These are phyloP conservation scores for Geranium brycei DNA, from an alignment of 345 rosid species.

Conservation along the genomic window DNA sequence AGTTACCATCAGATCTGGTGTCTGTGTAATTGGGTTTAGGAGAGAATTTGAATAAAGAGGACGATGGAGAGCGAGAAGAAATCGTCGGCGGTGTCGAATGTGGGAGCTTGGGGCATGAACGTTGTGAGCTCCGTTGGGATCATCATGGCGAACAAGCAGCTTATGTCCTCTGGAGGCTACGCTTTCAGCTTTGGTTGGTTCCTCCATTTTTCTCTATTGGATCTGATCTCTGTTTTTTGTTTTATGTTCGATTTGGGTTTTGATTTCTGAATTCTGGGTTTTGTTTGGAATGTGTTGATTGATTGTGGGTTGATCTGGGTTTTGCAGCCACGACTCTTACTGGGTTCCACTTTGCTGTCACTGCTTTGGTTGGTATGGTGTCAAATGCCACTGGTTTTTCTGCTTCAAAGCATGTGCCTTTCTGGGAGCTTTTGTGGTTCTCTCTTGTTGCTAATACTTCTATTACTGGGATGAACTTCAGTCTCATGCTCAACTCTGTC, in stretches of 20 bases:
- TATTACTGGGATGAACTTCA: slow-evolving; percentile 79
- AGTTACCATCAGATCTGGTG: not conserved
- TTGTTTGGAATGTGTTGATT: no score
- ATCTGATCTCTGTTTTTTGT: not conserved
- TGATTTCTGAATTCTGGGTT: no score
- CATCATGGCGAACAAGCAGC: slow-evolving; percentile 96
- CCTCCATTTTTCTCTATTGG: no score
- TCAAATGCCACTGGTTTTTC: slow-evolving; percentile 86
- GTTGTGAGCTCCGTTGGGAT: slow-evolving; percentile 84
- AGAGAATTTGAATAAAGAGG: no score
- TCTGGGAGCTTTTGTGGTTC: slow-evolving; percentile 98
- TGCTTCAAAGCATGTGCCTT: slow-evolving; percentile 57
- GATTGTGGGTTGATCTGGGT: no score
- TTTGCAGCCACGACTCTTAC: slow-evolving; percentile 72
- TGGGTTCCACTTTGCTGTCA: slow-evolving; percentile 80
- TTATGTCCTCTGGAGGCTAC: slow-evolving; percentile 69
- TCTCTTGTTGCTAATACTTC: slow-evolving; percentile 72
- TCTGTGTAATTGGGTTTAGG: not conserved
- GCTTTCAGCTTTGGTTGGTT: slow-evolving; percentile 65
- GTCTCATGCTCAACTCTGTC: slow-evolving; percentile 92
- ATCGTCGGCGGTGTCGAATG: slow-evolving; percentile 58
- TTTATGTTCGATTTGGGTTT: no score
- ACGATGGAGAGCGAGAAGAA: slow-evolving; percentile 50
- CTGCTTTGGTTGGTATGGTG: slow-evolving; percentile 74
- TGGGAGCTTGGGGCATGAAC: slow-evolving; percentile 95